Evolutionary conservation across 1,139 yeast species (phyloP).

Genomic region (Protomyces arabidopsidicola): DNA sequence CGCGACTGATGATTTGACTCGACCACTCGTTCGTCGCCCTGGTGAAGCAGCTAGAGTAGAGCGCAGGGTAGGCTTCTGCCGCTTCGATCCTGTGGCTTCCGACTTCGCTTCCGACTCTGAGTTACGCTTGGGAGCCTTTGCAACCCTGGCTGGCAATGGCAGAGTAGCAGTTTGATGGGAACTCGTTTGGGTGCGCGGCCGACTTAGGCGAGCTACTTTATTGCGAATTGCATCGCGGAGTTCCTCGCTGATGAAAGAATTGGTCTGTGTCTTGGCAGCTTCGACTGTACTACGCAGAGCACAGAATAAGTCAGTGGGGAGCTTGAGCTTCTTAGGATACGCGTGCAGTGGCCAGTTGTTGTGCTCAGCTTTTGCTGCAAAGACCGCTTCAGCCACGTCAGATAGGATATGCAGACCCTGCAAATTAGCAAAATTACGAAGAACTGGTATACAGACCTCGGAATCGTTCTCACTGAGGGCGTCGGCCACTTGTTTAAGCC

Average conservation of each 20-base stretch:
- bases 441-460: background rate
- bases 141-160: background rate
- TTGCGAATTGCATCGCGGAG: background rate
- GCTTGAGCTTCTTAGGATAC: conserved; percentile 72
- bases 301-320: conserved; percentile 45
- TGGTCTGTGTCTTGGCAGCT: background rate
- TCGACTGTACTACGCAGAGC: conserved; percentile 11
- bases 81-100: background rate
- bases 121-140: background rate
- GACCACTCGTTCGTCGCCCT: background rate
- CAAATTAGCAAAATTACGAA: background rate
- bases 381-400: conserved; percentile 64
- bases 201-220: background rate
- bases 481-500: conserved; percentile 77
- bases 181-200: background rate
- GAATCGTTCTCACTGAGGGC: conserved; percentile 38
- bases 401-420: conserved; percentile 58
- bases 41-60: background rate
- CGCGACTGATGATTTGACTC: background rate
- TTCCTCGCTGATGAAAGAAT: background rate
- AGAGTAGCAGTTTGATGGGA: background rate
- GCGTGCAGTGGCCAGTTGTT: conserved; percentile 68
- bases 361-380: conserved; percentile 55
- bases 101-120: background rate
- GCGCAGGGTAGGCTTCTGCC: background rate